Evolutionary conservation across 2,329 filamentous ascomycete genomes (phyloP), one percentile per base, ranked within the genome.

Genomic region (Tolypocladium tropicale): DNA sequence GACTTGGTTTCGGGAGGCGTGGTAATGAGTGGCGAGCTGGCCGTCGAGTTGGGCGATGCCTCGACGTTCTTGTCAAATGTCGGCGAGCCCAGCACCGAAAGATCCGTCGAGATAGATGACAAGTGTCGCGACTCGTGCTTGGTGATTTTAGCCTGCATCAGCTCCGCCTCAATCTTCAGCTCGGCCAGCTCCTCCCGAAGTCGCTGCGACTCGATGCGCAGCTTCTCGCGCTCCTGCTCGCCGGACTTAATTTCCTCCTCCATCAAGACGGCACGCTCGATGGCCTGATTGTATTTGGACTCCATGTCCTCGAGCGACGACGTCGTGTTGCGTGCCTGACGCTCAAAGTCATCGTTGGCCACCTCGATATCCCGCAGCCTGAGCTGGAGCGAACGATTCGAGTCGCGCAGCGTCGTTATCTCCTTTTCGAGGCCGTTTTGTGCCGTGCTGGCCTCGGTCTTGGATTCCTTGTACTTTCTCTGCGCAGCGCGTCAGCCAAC

Each of bases 291-390:
- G 73, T 94, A 96, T 73, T 97, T 99, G 60, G 89, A 93, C 74
- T 99, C 94, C 71, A 99, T 79, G 68, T 99, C 94, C 74, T 99
- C 94, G 59, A 97, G 82, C 53, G 93, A 96, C 49, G 92, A 96
- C 37, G 90, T 92, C 32, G 93, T 96, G 72, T 96, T 94, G 64
- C 94, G 86, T 63, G 94, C 93, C 75, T 97, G 93, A 62, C 91
- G 86, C 76, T 99, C 94, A 69, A 93, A 96, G 72, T 99, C 94
- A 77, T 99, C 94, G 74, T 97, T 99, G 69, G 89, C 90, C 55
- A 99, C 94, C 73, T 99, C 94, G 64, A 93, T 96, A 70, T 99
- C 94, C 63, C 94, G 86, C 57, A 99, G 77, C 72, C 82, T 89
- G 60, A 96, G 78, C 65, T 94, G 88, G 59, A 96, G 74, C 4